Evolutionary conservation across 2,329 filamentous ascomycete species (phyloP), one percentile per base, ranked within the genome.

Genomic region (Cyphellophora attinorum): DNA sequence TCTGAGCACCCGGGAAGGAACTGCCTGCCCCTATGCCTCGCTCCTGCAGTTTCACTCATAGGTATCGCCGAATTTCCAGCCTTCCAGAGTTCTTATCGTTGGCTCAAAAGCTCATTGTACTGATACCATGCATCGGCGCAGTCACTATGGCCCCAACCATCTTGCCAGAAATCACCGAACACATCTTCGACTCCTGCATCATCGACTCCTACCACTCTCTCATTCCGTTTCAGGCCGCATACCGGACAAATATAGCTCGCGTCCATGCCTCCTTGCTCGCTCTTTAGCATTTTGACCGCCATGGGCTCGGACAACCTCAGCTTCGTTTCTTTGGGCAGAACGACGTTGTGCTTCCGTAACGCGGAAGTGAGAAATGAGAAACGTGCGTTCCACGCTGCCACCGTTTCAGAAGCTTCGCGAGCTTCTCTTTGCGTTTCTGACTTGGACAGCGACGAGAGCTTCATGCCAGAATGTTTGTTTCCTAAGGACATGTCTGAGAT

Each of bases 91-190:
- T 25, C 21, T 30, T n/a, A 31, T 15, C 81, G 72, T 49, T 82
- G 79, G 44, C 76, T 73, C 45, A 94, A 62, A 38, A 68, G 67
- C 34, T 67, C 67, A 56, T 83, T 82, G 56, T 93, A 80, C 48
- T 80, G 68, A 39, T 80, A 63, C 89, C 89, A 96, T 52, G 94
- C 94, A 42, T 81, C 80, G 54, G 75, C 75, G 59, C 89, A 96
- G 13, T 75, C 73, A 42, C 74, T 65, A 58, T 88, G 82, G 0
- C 81, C 85, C 81, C 85, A 88, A 56, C 89, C 80, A 29, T 95
- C 86, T 27, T 81, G 68, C 89, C 89, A 96, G 85, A 86, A 96
- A 62, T 96, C 89, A 10, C 85, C 86, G 65, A 95, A 95, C 55
- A 82, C 86, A 57, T 96, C 89, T 50, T 89, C 79, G 8, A 8